A percentile compares a stretch with the other conserved stretches of the same genome.
Evolutionary conservation across 208 protist genomes (phyloP).

Genomic region (Acanthamoeba castellanii): DNA sequence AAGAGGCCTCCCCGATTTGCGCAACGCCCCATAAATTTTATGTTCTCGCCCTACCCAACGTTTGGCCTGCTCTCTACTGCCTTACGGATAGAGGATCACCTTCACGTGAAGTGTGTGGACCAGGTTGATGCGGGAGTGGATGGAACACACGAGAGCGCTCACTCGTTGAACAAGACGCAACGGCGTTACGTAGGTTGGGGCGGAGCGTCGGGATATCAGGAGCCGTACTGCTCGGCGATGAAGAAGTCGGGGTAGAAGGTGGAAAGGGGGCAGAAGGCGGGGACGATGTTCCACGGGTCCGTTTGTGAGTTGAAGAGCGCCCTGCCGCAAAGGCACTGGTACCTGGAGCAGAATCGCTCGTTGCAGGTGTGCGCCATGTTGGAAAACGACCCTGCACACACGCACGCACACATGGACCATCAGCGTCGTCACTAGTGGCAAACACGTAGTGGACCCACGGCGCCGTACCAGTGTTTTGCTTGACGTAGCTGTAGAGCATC

Average conservation of each 20-base stretch:
- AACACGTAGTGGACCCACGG: not conserved
- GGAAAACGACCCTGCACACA: not conserved
- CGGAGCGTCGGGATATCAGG: too few relatives aligned
- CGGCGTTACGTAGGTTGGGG: not conserved
- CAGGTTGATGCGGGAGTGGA: too few relatives aligned
- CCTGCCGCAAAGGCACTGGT: slow-evolving; percentile 30
- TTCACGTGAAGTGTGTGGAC: too few relatives aligned
- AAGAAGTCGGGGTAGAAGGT: slow-evolving; percentile 52
- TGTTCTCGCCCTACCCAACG: too few relatives aligned
- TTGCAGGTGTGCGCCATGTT: slow-evolving; percentile 72
- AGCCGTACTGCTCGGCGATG: not conserved
- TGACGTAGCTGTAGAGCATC: slow-evolving; percentile 63
- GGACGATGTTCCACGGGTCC: slow-evolving; percentile 52
- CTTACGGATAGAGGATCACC: too few relatives aligned
- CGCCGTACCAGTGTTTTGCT: not conserved
- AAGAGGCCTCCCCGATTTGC: too few relatives aligned
- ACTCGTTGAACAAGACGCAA: too few relatives aligned
- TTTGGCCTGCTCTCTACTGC: too few relatives aligned
- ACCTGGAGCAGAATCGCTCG: slow-evolving; percentile 20
- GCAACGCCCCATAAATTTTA: too few relatives aligned
- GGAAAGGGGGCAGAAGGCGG: slow-evolving; percentile 52
- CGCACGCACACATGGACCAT: not conserved
- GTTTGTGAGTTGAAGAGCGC: slow-evolving; percentile 30
- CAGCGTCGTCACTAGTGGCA: too few relatives aligned
- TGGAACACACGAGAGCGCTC: too few relatives aligned